phyloP scores from a whole-genome alignment of 1,139 yeast genomes.

The Lizanozyma gosingica region DNA sequence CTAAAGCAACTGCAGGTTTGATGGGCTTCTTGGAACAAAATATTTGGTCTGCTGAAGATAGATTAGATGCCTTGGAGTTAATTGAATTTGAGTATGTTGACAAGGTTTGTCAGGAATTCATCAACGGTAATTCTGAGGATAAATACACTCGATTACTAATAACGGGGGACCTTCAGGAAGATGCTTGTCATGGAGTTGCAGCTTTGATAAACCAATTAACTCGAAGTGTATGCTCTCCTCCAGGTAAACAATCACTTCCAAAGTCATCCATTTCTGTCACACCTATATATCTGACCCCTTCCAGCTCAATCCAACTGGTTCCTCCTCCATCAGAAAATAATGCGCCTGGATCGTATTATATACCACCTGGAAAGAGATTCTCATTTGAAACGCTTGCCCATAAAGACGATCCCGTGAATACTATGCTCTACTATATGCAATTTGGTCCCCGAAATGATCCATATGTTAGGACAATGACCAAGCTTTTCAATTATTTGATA shows the following conservation, averaged over 20 bases:
- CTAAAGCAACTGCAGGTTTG: constrained; percentile 37
- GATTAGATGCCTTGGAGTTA: constrained; percentile 25
- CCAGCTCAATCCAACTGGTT: not conserved
- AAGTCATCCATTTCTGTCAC: not conserved
- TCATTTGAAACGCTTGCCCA: constrained; percentile 19
- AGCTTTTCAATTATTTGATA: constrained; percentile 36
- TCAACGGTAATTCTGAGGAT: constrained; percentile 39
- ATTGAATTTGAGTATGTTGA: constrained; percentile 12
- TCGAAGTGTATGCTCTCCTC: not conserved
- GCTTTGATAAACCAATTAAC: not conserved
- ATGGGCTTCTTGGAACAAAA: constrained; percentile 44
- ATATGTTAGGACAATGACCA: constrained; percentile 26
- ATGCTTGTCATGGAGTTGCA: not conserved
- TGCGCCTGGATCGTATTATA: constrained; percentile 25
- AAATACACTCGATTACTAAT: constrained; percentile 13
- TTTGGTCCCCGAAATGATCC: constrained; percentile 36
- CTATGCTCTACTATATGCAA: constrained; percentile 45
- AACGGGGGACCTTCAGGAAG: constrained; percentile 8
- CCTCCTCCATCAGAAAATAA: not conserved
- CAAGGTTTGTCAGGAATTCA: constrained; percentile 30
- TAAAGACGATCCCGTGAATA: constrained; percentile 37
- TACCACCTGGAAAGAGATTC: constrained; percentile 27
- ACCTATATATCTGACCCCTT: not conserved
- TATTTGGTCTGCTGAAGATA: constrained; percentile 41
- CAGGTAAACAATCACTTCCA: constrained; percentile 4